Base-by-base conservation (phyloP, 129 eudicot species). In the Cynara cardunculus region DNA sequence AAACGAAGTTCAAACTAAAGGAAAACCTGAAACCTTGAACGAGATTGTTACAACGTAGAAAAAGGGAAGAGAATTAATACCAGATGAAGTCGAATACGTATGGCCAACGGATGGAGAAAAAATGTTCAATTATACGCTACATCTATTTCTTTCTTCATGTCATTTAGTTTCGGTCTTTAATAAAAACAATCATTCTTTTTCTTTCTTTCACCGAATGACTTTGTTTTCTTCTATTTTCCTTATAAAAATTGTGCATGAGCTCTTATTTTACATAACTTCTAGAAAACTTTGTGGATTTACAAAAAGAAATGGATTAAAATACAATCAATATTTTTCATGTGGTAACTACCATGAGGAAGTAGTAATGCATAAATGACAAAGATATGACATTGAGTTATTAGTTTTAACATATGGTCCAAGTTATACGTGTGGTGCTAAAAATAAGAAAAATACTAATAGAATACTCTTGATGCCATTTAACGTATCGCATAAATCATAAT, bases 291-390 rank as follows among this genome's bases (percentile, higher is more conserved):
- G 0, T 19, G 37, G 66, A 31, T 66, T 14, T 25, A 66, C 21
- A 77, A 13, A 19, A 64, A 21, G 4, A 64, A 35, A 65, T 37
- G 4, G 5, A 74, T 74, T 74, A 65, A 39, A 74, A 74, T 74
- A 81, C 69, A 65, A 64, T 14, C 28, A 64, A 26, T 26, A 53
- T 14, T 34, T 73, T 81, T 64, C 80, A 73, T 81, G 79, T 39
- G 84, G 71, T 27, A 81, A 73, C 79, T 39, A 64, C 84, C 84
- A 73, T 41, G 80, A 73, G 80, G 84, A 66, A 81, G 80, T 79
- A 81, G 80, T 74, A 79, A 81, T 67, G 85, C 80, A 81, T 75
- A 69, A 66, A 66, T 67, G 80, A 66, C 70, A 81, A 65, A 66
- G 46, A 26, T 80, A 3, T 65, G 66, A 30, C 24, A 14, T 26